Conservation (phyloP, 2,329 filamentous ascomycete genomes). For the Lecanosticta acicola region DNA sequence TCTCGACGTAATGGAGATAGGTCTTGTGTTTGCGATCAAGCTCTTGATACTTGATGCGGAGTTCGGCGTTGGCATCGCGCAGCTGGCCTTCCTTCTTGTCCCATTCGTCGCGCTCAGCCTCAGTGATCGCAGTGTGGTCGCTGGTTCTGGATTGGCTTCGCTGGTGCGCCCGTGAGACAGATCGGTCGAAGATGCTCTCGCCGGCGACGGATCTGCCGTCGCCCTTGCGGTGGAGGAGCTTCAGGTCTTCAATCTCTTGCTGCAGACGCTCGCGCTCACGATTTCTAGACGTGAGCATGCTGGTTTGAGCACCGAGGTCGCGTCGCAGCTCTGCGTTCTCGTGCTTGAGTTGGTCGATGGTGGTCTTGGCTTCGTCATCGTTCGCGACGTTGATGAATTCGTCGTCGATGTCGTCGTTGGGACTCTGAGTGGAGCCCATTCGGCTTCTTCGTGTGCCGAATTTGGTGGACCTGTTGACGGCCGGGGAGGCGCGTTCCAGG, state of each 20-base stretch:
- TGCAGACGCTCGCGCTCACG: conserved; percentile 92
- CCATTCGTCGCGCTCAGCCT: conserved; percentile 76
- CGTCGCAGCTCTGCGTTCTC: conserved; percentile 89
- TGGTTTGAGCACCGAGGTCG: conserved; percentile 91
- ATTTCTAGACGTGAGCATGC: conserved; percentile 93
- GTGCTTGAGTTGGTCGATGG: conserved; percentile 62
- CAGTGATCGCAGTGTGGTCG: conserved; percentile 63
- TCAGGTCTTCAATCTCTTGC: conserved; percentile 94
- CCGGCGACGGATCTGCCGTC: conserved; percentile 60
- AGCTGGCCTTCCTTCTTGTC: conserved; percentile 78
- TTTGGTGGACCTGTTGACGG: conserved; percentile 36
- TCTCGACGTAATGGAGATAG: conserved; percentile 73
- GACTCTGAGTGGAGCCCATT: conserved; percentile 29
- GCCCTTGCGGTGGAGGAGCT: conserved; percentile 73
- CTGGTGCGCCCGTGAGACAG: conserved; percentile 70
- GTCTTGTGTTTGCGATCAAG: conserved; percentile 76
- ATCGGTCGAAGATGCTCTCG: conserved; percentile 91
- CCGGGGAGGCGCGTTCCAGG: conserved; percentile 41
- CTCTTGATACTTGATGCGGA: conserved; percentile 85
- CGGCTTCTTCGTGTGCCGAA: conserved; percentile 27
- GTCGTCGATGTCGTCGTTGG: conserved; percentile 27
- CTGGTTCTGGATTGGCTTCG: conserved; percentile 71
- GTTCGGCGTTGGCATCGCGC: conserved; percentile 77
- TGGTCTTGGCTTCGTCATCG: conserved; percentile 30
- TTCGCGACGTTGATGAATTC: conserved; percentile 22